Percentiles rank a stretch among this genome's conserved stretches.
Evolutionary conservation across 2,329 filamentous ascomycete species (phyloP).

Genomic region (Biscogniauxia sp.): DNA sequence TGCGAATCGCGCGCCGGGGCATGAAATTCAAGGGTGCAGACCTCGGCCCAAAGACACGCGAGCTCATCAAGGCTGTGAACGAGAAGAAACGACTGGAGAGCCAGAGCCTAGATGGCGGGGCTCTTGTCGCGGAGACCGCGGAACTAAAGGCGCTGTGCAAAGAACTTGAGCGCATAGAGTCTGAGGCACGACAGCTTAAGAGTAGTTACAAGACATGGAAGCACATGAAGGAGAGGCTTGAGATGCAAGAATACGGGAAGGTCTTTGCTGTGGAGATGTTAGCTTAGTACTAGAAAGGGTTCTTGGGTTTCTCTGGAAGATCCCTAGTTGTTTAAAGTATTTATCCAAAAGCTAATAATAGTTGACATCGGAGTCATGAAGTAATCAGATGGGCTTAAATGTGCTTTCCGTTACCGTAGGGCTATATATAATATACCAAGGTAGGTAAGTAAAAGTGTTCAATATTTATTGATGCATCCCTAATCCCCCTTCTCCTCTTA

Average conservation of each 20-base stretch:
- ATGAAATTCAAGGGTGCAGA: not conserved
- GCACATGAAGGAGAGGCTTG: constrained; percentile 4
- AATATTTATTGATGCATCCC: too few relatives aligned
- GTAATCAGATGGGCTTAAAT: too few relatives aligned
- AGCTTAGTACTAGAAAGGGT: not conserved
- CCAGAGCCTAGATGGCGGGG: constrained; percentile 4
- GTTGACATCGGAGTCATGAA: too few relatives aligned
- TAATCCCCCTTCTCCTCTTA: too few relatives aligned
- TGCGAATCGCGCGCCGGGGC: constrained; percentile 8
- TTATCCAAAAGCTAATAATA: not conserved
- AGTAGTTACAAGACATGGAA: constrained; percentile 3
- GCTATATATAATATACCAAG: too few relatives aligned
- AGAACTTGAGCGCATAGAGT: not conserved
- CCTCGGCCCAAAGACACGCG: not conserved
- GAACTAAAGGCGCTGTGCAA: not conserved
- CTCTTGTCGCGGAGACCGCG: not conserved
- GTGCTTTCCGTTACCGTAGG: too few relatives aligned
- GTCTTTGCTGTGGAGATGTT: constrained; percentile 3
- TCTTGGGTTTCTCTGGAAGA: not conserved
- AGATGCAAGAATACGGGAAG: constrained; percentile 2
- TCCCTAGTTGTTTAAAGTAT: not conserved
- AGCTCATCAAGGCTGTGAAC: not conserved
- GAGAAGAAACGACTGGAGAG: constrained; percentile 4
- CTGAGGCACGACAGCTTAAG: not conserved
- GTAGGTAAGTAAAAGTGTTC: too few relatives aligned